Conservation (phyloP, 2,329 filamentous ascomycete species). For the Phyllosticta citribraziliensis region DNA sequence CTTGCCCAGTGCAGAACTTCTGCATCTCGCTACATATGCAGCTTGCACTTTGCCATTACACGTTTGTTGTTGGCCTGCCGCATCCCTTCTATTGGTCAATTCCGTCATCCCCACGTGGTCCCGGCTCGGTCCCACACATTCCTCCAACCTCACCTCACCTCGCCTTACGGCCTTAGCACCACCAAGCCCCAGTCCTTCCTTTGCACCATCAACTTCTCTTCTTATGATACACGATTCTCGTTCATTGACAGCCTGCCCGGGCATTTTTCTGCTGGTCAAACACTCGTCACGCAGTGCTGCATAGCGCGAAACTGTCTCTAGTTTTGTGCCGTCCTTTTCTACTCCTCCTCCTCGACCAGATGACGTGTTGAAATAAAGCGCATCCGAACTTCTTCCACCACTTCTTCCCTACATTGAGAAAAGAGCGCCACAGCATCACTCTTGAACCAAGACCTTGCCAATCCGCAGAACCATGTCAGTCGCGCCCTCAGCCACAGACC, state of each 20-base stretch:
- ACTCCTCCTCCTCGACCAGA: not conserved
- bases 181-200: not conserved
- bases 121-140: not conserved
- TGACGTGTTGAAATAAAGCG: not conserved
- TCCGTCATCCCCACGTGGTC: not conserved
- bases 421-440: not conserved
- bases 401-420: not conserved
- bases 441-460: not conserved
- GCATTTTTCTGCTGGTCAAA: not conserved
- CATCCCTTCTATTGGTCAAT: not conserved
- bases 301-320: not conserved
- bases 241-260: not conserved
- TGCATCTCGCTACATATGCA: not conserved
- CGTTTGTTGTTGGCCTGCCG: not conserved
- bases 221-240: not conserved
- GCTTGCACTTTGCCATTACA: not conserved
- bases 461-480: not conserved
- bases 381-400: not conserved
- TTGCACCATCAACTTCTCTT: not conserved
- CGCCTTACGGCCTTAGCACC: not conserved
- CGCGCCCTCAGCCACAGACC: not conserved
- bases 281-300: not conserved
- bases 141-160: not conserved
- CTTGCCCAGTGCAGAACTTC: too few species aligned
- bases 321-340: not conserved